Base-by-base conservation (phyloP, 768 basidiomycete species). In the Agrocybe pediades region DNA sequence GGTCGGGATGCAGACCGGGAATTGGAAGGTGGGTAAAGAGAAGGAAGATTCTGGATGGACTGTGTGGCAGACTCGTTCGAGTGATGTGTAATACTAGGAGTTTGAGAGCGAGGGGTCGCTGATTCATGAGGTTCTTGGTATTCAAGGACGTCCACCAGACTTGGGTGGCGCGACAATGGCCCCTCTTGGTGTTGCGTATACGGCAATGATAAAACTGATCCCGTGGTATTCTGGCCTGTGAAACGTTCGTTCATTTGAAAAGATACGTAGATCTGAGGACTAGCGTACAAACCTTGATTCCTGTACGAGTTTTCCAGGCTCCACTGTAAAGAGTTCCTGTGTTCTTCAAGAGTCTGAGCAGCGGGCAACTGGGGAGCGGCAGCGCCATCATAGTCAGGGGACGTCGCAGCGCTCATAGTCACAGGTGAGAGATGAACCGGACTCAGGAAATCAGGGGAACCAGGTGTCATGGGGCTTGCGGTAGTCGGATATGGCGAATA, bases 141-240 rank as follows among this genome's bases (percentile, higher is more conserved):
- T 54, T 59, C 53, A 24, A 69, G 69, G 15, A 71, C 56, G 41
- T 71, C 74, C n/a, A 74, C 73, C 29, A 77, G 66, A 53, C 75
- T 72, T 9, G 67, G 73, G 36, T 69, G 65, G 43, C 76, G 73
- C 9, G 80, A 80, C 9, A 71, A 64, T 9, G 69, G 73, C 20
- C 59, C 63, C 8, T 68, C 67, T 13, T 54, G 62, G 11, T 51
- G 53, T 17, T 49, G 58, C 33, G 30, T 30, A 27, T 44, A 62
- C 7, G 30, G 59, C 9, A 54, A 46, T 5, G 57, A 58, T 16
- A 43, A 43, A 24, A 44, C 27, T 6, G 59, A 56, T 7, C 49
- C 45, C 27, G 43, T 24, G 24, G 41, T 27, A 25, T 41, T 44
- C 30, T 56, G 55, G 39, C 55, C 59, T 60, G 47, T 40, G 15